These are phyloP conservation scores for Penicillium canariense DNA, from an alignment of 495 filamentous ascomycete genomes.

Conservation along the genomic window DNA sequence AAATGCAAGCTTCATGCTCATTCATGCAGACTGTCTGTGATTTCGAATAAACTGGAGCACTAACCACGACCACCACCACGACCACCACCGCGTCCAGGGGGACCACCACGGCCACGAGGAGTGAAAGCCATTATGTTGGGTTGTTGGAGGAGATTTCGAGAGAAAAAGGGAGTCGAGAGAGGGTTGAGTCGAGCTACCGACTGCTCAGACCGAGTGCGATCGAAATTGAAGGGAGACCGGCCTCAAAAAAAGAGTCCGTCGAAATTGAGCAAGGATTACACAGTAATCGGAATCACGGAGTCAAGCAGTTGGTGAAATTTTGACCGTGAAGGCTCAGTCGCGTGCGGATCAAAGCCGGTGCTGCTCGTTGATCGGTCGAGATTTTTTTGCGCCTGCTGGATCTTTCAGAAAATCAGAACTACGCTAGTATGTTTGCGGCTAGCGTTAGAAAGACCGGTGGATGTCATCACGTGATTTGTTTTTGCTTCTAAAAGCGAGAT, in stretches of 20 bases:
- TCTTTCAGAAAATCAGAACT: slow-evolving; percentile 48
- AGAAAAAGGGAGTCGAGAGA: slow-evolving; percentile 10
- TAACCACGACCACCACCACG: slow-evolving; percentile 26
- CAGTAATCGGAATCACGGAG: slow-evolving; percentile 14
- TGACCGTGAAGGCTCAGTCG: slow-evolving; percentile 28
- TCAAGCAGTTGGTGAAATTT: slow-evolving; percentile 25
- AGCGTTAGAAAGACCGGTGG: slow-evolving; percentile 18
- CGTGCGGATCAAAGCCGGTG: slow-evolving; percentile 36
- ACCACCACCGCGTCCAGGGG: slow-evolving; percentile 26
- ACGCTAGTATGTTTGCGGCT: slow-evolving; percentile 34
- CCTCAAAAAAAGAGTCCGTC: slow-evolving; percentile 16
- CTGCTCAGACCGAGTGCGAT: slow-evolving; percentile 23
- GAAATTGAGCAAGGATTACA: slow-evolving; percentile 11
- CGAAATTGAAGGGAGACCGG: slow-evolving; percentile 19
- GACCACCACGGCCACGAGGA: slow-evolving; percentile 39
- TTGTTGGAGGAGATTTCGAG: slow-evolving; percentile 16
- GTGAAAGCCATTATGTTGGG: slow-evolving; percentile 41
- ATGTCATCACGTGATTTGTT: slow-evolving; percentile 30
- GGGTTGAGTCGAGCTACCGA: slow-evolving; percentile 28
- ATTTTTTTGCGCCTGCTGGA: slow-evolving; percentile 45
- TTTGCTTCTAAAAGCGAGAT: slow-evolving; percentile 23
- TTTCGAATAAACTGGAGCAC: slow-evolving; percentile 14
- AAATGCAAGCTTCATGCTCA: not conserved
- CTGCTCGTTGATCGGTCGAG: slow-evolving; percentile 48
- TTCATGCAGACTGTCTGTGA: slow-evolving; percentile 3